Base-by-base conservation (phyloP, 257 asterid species). In the Solanum okadae region DNA sequence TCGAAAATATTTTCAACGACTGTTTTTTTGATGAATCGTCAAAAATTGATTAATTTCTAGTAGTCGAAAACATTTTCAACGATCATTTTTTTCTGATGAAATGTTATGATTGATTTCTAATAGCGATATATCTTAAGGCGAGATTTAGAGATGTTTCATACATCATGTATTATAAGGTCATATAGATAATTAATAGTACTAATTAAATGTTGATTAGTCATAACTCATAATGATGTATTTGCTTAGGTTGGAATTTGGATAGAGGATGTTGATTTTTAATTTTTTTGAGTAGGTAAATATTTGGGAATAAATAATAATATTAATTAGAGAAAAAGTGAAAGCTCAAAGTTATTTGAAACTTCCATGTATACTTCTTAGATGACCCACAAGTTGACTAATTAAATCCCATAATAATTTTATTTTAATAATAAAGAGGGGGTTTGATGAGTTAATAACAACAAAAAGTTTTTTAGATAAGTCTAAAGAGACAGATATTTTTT, bases 381-480 rank as follows among this genome's bases (percentile, higher is more conserved):
- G 78, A 29, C 85, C 88, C 88, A 84, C 86, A 44, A 77, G 38
- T 70, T 84, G 89, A 86, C 91, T 37, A 18, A 6, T 16, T 56
- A 79, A 59, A 79, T 59, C 71, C 77, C 34, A 85, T 25, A 37
- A 44, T 81, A 18, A 71, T 71, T 71, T 27, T 70, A 6, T 25
- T 67, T 25, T 7, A 70, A 29, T 16, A 10, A 29, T 29, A 10
- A 29, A 81, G 8, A 23, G 37, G 18, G 72, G 71, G 87, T 25
- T 31, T 83, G 90, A 88, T 87, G 89, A 86, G 89, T 86, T 87
- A 88, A 84, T 87, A 63, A 40, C 86, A 83, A 83, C 90, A 73
- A 79, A 86, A 75, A 31, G 83, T 4, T 77, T 83, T 75, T 75
- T 65, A 83, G 87, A 87, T 59, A 46, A 82, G 88, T 67, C 63